Evolutionary conservation across 768 basidiomycete species (phyloP).

Genomic region (Scleroderma bovista): DNA sequence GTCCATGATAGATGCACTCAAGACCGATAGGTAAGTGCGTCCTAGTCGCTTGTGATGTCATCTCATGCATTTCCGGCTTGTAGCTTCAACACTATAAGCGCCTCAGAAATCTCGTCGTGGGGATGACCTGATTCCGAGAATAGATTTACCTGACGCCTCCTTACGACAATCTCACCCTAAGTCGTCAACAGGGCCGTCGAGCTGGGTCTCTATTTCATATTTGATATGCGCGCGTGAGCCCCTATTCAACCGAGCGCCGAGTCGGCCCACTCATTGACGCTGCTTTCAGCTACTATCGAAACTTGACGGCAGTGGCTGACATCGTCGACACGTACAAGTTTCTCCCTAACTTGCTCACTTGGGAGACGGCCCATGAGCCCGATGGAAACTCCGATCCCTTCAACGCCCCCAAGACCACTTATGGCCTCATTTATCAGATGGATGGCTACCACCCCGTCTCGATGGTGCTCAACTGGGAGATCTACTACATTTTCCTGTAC

Average conservation of each 20-base stretch:
- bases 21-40: constrained; percentile 44
- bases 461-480: constrained; percentile 48
- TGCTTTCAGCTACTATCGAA: constrained; percentile 46
- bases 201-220: constrained; percentile 58
- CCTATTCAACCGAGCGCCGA: no score
- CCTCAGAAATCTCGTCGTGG: neutral
- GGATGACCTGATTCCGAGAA: constrained; percentile 24
- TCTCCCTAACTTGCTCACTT: constrained; percentile 59
- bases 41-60: neutral
- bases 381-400: constrained; percentile 65
- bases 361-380: constrained; percentile 73
- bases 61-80: neutral
- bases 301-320: constrained; percentile 51
- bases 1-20: constrained; percentile 48
- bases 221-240: constrained; percentile 64
- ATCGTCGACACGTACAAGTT: constrained; percentile 63
- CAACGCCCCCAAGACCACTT: constrained; percentile 45
- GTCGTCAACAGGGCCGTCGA: constrained; percentile 12
- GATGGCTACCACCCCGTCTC: constrained; percentile 59
- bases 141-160: constrained; percentile 69
- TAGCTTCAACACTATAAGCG: constrained; percentile 19
- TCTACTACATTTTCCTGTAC: constrained; percentile 59
- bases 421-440: constrained; percentile 41
- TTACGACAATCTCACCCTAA: constrained; percentile 49
- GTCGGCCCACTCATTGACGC: no score